These are phyloP conservation scores for Metrosideros polymorpha DNA, from an alignment of 441 rosid genomes.

Conservation along the genomic window DNA sequence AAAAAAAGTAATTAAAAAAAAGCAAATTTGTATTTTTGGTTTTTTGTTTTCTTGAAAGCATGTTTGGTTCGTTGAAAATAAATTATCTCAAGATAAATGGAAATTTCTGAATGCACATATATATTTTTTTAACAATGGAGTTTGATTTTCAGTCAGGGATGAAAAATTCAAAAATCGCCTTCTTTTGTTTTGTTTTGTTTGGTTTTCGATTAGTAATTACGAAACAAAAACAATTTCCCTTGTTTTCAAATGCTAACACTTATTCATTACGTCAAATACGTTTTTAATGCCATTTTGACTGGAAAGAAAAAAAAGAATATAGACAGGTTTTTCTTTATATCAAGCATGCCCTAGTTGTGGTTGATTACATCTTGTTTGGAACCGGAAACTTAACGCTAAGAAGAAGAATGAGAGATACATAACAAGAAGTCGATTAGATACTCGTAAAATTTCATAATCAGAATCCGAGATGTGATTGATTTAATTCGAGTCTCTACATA, in stretches of 20 bases:
- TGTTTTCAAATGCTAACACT: neutral
- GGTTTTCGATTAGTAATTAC: neutral
- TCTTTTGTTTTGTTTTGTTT: neutral
- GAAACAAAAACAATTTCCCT: neutral
- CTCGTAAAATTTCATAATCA: neutral
- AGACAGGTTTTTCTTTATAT: neutral
- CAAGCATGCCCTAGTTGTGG: neutral
- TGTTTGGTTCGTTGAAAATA: neutral
- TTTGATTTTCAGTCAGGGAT: neutral
- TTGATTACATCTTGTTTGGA: neutral
- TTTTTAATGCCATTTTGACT: neutral
- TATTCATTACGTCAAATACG: neutral
- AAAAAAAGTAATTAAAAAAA: too few species aligned
- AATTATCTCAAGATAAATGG: neutral
- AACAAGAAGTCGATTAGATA: neutral
- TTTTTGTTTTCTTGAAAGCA: neutral
- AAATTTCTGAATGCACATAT: neutral
- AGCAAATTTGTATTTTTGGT: neutral
- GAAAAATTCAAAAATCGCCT: neutral
- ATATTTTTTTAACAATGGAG: neutral
- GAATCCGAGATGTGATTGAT: accelerated
- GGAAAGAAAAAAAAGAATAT: neutral
- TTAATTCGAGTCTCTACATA: neutral
- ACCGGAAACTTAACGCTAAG: neutral
- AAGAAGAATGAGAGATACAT: neutral